A percentile compares a stretch with the other conserved stretches of the same genome.
phyloP scores from a whole-genome alignment of 352 stramenopile genomes.

The Phytophthora meadii region DNA sequence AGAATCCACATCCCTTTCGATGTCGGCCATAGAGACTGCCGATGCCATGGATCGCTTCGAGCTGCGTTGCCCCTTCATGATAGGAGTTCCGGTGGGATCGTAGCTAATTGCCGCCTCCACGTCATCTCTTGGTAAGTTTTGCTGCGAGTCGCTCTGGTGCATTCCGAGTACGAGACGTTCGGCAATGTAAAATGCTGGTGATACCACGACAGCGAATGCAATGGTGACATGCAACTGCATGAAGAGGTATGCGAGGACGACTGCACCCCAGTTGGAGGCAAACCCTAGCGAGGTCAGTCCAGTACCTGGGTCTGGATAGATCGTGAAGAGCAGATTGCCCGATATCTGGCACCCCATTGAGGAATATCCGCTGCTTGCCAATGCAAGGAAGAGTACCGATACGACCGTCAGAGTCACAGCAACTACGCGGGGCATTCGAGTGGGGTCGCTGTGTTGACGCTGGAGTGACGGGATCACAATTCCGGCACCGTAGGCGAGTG shows the following conservation, averaged over 20 bases:
- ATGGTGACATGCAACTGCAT: constrained; percentile 48
- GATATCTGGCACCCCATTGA: constrained; percentile 61
- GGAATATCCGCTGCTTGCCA: constrained; percentile 53
- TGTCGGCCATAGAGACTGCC: constrained; percentile 43
- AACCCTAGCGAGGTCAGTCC: constrained; percentile 44
- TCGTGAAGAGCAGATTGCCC: constrained; percentile 62
- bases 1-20: constrained; percentile 22
- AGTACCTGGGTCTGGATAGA: constrained; percentile 37
- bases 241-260: constrained; percentile 29
- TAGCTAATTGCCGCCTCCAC: constrained; percentile 20
- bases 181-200: constrained; percentile 45
- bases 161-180: constrained; percentile 12
- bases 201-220: constrained; percentile 39
- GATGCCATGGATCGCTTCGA: constrained; percentile 23
- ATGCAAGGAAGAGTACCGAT: constrained; percentile 50
- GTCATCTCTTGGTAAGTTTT: constrained; percentile 7
- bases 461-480: constrained; percentile 61
- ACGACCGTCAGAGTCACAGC: constrained; percentile 51
- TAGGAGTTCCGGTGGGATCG: constrained; percentile 13
- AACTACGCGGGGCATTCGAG: constrained; percentile 62
- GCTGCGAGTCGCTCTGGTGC: constrained; percentile 37
- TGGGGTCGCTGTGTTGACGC: constrained; percentile 56
- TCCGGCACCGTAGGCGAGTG: constrained; percentile 32
- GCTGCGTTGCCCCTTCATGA: not conserved
- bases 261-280: constrained; percentile 31